phyloP scores from a whole-genome alignment of 257 asterid genomes.

The Lycium barbarum region DNA sequence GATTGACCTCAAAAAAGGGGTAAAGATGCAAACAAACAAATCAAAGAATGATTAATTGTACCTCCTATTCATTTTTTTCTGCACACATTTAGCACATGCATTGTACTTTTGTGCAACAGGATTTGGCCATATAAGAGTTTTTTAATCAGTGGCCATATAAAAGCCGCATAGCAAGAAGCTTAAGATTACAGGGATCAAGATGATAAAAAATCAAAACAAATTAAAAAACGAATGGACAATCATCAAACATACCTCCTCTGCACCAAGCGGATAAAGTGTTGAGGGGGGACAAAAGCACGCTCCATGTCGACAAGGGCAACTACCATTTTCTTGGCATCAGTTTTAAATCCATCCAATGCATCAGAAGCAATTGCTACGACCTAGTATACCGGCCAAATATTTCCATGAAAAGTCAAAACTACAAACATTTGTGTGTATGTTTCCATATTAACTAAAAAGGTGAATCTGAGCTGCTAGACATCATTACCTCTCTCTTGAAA shows the following conservation, averaged over 20 bases:
- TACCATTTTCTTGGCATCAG: slow-evolving; percentile 89
- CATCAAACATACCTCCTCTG: slow-evolving; percentile 76
- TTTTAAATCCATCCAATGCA: slow-evolving; percentile 91
- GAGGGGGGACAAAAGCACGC: slow-evolving; percentile 98
- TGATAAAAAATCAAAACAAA: neutral
- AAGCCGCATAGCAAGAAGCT: neutral
- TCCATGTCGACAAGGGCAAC: slow-evolving; percentile 99
- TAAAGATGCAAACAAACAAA: neutral
- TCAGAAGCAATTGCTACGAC: slow-evolving; percentile 84
- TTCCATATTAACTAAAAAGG: neutral
- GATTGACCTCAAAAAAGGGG: neutral
- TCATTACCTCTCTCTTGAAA: slow-evolving; percentile 88
- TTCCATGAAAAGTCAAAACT: neutral
- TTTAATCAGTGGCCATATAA: neutral
- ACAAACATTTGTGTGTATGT: neutral
- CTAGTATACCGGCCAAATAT: slow-evolving; percentile 41
- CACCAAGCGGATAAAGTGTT: slow-evolving; percentile 93
- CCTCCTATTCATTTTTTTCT: neutral
- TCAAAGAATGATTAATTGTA: neutral
- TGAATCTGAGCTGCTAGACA: slow-evolving; percentile 25
- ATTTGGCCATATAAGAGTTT: neutral
- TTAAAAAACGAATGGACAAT: slow-evolving; percentile 22
- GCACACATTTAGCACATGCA: neutral
- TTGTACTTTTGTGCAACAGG: neutral
- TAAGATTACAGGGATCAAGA: neutral